These are phyloP conservation scores for Tephrocybe sp. DNA, from an alignment of 768 basidiomycete genomes.

Conservation along the genomic window DNA sequence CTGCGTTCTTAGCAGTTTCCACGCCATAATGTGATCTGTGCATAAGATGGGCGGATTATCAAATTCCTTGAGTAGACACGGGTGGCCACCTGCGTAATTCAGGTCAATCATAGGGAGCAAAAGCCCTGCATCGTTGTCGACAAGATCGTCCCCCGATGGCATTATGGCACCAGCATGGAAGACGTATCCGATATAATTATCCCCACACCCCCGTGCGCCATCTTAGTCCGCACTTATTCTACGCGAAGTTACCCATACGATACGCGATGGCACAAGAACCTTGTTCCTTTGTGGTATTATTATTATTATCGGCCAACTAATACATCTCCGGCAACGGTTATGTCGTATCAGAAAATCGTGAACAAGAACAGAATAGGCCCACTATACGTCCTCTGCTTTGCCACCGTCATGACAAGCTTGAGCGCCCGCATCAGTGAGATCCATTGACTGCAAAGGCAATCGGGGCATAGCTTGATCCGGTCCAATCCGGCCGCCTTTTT, in stretches of 20 bases:
- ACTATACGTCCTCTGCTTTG: background rate
- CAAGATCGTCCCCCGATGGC: too few species aligned
- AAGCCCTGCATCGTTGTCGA: background rate
- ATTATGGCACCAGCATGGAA: too few species aligned
- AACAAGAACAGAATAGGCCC: background rate
- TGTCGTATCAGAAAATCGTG: background rate
- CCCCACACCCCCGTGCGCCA: background rate
- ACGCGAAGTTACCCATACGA: background rate
- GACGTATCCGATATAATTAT: background rate
- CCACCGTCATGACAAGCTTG: background rate
- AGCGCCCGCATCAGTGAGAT: background rate
- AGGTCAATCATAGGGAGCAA: background rate
- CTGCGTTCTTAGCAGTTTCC: background rate
- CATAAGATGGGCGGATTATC: too few species aligned
- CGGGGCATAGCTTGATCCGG: background rate
- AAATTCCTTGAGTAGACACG: background rate
- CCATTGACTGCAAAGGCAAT: background rate
- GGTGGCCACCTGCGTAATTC: background rate
- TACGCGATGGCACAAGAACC: background rate
- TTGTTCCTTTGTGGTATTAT: too few species aligned
- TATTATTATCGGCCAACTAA: background rate
- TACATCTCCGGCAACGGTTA: background rate
- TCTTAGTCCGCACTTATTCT: background rate
- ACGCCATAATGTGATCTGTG: background rate
- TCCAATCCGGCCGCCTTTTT: background rate